These are phyloP conservation scores for Aurifilum marmelostoma DNA, from an alignment of 2,329 filamentous ascomycete species.

Conservation along the genomic window DNA sequence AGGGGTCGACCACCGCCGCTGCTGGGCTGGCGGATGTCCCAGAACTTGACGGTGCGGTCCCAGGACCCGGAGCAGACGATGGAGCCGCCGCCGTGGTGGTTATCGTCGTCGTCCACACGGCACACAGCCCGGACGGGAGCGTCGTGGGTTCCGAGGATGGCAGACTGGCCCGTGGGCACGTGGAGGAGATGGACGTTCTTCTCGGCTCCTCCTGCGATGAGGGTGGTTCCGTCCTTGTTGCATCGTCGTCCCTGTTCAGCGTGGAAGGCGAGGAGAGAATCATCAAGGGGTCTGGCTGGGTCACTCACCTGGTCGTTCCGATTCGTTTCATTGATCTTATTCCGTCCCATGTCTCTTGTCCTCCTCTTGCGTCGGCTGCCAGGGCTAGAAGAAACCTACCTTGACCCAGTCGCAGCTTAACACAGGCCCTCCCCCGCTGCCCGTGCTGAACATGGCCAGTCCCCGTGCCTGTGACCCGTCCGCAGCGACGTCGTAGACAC, in stretches of 20 bases:
- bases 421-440: conserved; percentile 34
- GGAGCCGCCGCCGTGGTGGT: conserved; percentile 35
- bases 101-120: conserved; percentile 37
- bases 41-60: conserved; percentile 61
- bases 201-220: conserved; percentile 40
- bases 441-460: conserved; percentile 33
- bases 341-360: background rate
- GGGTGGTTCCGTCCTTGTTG: conserved; percentile 39
- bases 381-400: conserved; percentile 37
- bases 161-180: conserved; percentile 35
- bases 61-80: conserved; percentile 44
- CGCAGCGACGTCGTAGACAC: conserved; percentile 40
- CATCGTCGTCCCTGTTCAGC: background rate
- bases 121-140: conserved; percentile 40
- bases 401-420: conserved; percentile 43
- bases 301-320: conserved; percentile 31
- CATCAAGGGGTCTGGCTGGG: background rate
- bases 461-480: conserved; percentile 31
- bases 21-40: conserved; percentile 53
- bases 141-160: conserved; percentile 36
- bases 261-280: too few species aligned
- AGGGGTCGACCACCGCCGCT: conserved; percentile 39
- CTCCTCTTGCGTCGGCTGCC: background rate
- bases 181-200: conserved; percentile 38
- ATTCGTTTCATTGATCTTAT: conserved; percentile 32